A percentile compares a stretch with the other conserved stretches of the same genome.
These are phyloP conservation scores for Kondoa malvinella DNA, from an alignment of 768 basidiomycete species.

Conservation along the genomic window DNA sequence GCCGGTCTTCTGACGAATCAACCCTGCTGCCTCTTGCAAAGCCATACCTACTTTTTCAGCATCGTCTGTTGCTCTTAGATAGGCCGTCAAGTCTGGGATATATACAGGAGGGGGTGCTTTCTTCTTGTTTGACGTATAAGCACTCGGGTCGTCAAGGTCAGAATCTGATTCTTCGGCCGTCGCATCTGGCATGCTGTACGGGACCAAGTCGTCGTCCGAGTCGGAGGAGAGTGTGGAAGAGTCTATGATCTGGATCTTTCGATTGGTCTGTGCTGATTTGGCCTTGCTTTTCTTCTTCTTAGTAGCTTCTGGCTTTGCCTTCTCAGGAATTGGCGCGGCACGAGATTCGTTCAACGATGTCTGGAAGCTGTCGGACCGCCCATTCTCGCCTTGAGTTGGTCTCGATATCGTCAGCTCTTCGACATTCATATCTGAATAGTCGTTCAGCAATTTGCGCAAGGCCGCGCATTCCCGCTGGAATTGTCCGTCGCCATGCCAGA, in stretches of 20 bases:
- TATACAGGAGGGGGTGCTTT: slow-evolving; percentile 74
- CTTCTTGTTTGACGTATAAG: slow-evolving; percentile 37
- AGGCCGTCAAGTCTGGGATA: slow-evolving; percentile 59
- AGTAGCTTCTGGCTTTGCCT: slow-evolving; percentile 1
- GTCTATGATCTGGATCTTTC: slow-evolving; percentile 39
- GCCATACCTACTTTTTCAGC: slow-evolving; percentile 67
- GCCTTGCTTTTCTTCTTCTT: neutral
- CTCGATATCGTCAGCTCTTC: slow-evolving; percentile 41
- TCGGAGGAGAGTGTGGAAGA: slow-evolving; percentile 23
- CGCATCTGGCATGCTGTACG: slow-evolving; percentile 19
- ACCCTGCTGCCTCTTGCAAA: slow-evolving; percentile 55
- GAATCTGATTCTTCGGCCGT: slow-evolving; percentile 38
- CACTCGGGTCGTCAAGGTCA: slow-evolving; percentile 65
- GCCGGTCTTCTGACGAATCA: slow-evolving; percentile 63
- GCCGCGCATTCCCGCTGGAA: slow-evolving; percentile 34
- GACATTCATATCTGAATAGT: slow-evolving; percentile 43
- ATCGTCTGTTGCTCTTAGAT: slow-evolving; percentile 55
- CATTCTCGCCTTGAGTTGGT: slow-evolving; percentile 24
- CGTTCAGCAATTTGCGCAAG: neutral
- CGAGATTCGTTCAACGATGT: neutral
- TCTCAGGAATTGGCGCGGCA: neutral
- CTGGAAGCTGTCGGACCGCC: slow-evolving; percentile 19
- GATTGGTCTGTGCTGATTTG: slow-evolving; percentile 8
- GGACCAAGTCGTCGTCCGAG: slow-evolving; percentile 21
- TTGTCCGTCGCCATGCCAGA: slow-evolving; percentile 61